Base-by-base conservation (phyloP, 1,284 basidiomycete species). In the Leucoagaricus sp. region DNA sequence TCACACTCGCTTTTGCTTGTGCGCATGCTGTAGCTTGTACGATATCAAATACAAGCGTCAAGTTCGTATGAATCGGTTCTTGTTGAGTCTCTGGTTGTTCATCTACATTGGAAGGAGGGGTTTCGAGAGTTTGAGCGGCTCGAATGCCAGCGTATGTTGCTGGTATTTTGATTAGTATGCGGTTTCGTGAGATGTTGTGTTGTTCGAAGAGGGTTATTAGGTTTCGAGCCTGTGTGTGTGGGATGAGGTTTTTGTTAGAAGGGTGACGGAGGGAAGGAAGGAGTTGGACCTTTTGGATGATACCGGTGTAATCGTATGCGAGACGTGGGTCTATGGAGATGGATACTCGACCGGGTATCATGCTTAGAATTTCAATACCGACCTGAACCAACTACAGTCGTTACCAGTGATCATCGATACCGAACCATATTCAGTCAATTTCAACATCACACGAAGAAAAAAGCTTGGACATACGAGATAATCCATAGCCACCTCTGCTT, bases 1-100 rank as follows among this genome's bases (percentile, higher is more conserved):
- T 65, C 17, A 73, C 70, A 0, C 67, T 55, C 9, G 67, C 60
- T 4, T 69, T 67, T 1, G 72, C 71, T 51, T 73, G 69, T 0
- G 71, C 72, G 29, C 71, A 73, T n/a, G 71, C 71, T n/a, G 68
- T 46, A 6, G 72, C 71, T 48, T 74, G 72, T 5, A 67, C 63
- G 38, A 64, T 58, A 8, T 69, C 64, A 56, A 73, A 73, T 7
- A 74, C 58, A 26, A 73, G 68, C 1, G 71, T 73, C 17, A 71
- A 61, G 57, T 73, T 74, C 26, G 70, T 71, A 61, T 68, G 65
- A 46, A 72, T 69, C 7, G 67, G 58, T 19, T 25, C 19, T 25
- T 28, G 19, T 45, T 31, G 59, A n/a, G n/a, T n/a, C n/a, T n/a
- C n/a, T n/a, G n/a, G n/a, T n/a, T n/a, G n/a, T n/a, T n/a, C n/a